Evolutionary conservation across 306 rosid species (phyloP).

Genomic region (Parietaria judaica): DNA sequence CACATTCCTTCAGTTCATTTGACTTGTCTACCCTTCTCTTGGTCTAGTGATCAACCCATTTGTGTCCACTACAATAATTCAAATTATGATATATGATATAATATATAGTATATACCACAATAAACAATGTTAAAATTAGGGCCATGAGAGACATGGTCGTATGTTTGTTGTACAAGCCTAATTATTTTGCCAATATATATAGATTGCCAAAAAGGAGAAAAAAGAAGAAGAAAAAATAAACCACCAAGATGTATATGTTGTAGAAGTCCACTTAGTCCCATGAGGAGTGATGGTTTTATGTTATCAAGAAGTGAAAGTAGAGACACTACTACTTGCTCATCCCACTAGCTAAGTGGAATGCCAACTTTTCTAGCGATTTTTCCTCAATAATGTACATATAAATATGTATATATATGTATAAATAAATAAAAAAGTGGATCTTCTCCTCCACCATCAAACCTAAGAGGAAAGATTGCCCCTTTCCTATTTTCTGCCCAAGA

Average conservation of each 20-base stretch:
- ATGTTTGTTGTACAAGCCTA: not conserved
- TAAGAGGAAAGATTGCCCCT: not conserved
- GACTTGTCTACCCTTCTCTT: slow-evolving; percentile 1
- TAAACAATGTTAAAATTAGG: not conserved
- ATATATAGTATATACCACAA: too few species aligned
- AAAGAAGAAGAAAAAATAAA: too few species aligned
- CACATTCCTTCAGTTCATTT: slow-evolving; percentile 6
- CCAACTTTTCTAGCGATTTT: slow-evolving; percentile 4
- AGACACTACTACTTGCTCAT: slow-evolving; percentile 18
- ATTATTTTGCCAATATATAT: not conserved
- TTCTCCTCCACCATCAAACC: slow-evolving; percentile 8
- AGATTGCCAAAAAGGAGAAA: not conserved
- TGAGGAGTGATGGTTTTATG: slow-evolving; percentile 2
- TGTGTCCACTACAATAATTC: not conserved
- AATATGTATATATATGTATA: too few species aligned
- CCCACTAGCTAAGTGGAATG: slow-evolving; percentile 25
- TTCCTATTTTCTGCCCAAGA: not conserved
- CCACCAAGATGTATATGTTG: not conserved
- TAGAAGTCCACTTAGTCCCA: slow-evolving; percentile 1
- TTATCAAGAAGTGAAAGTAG: slow-evolving; percentile 2
- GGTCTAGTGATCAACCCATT: not conserved
- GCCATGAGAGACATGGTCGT: not conserved
- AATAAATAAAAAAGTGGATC: not conserved
- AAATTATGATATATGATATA: too few species aligned
- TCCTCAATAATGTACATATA: too few species aligned